These are phyloP conservation scores for Xanthoceras sorbifolium DNA, from an alignment of 345 rosid species.

Conservation along the genomic window DNA sequence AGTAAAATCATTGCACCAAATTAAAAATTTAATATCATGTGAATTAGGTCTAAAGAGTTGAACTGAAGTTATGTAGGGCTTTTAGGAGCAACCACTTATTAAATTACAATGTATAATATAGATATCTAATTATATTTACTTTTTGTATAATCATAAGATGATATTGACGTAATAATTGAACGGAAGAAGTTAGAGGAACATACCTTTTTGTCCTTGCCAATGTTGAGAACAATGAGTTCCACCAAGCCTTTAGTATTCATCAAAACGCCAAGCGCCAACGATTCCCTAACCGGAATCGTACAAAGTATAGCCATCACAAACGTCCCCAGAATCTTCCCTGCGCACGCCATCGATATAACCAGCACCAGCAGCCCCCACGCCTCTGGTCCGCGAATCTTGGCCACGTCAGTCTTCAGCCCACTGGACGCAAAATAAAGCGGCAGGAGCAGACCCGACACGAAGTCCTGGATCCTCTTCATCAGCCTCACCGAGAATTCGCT, in stretches of 20 bases:
- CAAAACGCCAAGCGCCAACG: conserved; percentile 53
- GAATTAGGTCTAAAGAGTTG: too few relatives aligned
- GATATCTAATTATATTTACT: too few relatives aligned
- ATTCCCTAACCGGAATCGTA: conserved; percentile 50
- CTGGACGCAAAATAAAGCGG: conserved; percentile 62
- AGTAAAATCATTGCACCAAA: too few relatives aligned
- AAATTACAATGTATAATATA: too few relatives aligned
- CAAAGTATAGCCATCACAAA: conserved; percentile 43
- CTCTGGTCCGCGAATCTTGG: conserved; percentile 41
- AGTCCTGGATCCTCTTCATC: conserved; percentile 53
- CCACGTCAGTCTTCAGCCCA: conserved; percentile 57
- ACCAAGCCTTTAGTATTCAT: conserved; percentile 71
- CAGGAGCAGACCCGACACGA: conserved; percentile 52
- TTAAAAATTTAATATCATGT: too few relatives aligned
- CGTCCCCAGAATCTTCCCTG: conserved; percentile 59
- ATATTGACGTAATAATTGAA: too few relatives aligned
- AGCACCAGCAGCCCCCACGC: conserved; percentile 53
- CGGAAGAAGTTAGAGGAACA: not conserved
- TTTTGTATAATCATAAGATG: too few relatives aligned
- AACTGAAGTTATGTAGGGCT: too few relatives aligned
- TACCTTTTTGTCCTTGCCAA: conserved; percentile 52
- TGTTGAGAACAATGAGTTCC: conserved; percentile 56
- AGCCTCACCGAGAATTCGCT: conserved; percentile 37
- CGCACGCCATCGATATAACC: conserved; percentile 50
- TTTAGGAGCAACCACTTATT: too few relatives aligned